Percentiles rank a stretch among this genome's conserved stretches.
phyloP scores from a whole-genome alignment of 179 eudicot genomes.

The Camellia oleifera region DNA sequence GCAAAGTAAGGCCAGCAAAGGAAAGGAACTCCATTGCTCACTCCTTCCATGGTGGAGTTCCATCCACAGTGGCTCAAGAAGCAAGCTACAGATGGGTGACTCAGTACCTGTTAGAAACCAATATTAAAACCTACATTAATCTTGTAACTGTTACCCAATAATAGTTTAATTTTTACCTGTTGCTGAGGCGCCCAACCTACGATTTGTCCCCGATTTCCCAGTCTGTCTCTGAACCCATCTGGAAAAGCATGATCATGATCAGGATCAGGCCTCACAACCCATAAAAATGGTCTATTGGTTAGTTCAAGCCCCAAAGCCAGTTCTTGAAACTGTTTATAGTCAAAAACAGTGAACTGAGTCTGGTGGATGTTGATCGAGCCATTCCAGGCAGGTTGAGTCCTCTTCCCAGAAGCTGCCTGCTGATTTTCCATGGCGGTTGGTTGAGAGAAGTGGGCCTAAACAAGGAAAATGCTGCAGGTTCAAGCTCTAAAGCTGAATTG shows the following conservation, averaged over 20 bases:
- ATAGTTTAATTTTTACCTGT: too few species aligned
- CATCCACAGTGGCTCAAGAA: slow-evolving; percentile 26
- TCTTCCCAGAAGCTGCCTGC: slow-evolving; percentile 12
- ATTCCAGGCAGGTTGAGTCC: slow-evolving; percentile 10
- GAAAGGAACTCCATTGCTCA: slow-evolving; percentile 26
- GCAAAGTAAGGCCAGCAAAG: slow-evolving; percentile 27
- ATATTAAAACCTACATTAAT: too few species aligned
- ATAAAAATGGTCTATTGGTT: slow-evolving; percentile 17
- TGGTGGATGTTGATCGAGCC: slow-evolving; percentile 22
- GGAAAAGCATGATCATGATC: slow-evolving; percentile 12
- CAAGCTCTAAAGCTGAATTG: slow-evolving; percentile 13
- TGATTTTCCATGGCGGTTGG: slow-evolving; percentile 1
- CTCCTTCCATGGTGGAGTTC: slow-evolving; percentile 21
- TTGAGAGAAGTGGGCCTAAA: slow-evolving; percentile 17
- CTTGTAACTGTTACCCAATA: too few species aligned
- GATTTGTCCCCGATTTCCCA: slow-evolving; percentile 11
- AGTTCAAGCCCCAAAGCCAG: slow-evolving; percentile 25
- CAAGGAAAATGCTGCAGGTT: slow-evolving; percentile 4
- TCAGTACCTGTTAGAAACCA: not conserved
- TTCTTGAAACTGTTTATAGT: slow-evolving; percentile 16
- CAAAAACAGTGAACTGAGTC: slow-evolving; percentile 15
- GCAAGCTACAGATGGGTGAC: slow-evolving; percentile 23
- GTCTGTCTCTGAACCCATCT: slow-evolving; percentile 18
- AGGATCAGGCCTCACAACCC: slow-evolving; percentile 27
- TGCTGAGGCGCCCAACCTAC: slow-evolving; percentile 26